Percentiles rank a stretch among this genome's conserved stretches.
Evolutionary conservation across 805 yeast species (phyloP).

Genomic region (Saccharomycopsis sp.): DNA sequence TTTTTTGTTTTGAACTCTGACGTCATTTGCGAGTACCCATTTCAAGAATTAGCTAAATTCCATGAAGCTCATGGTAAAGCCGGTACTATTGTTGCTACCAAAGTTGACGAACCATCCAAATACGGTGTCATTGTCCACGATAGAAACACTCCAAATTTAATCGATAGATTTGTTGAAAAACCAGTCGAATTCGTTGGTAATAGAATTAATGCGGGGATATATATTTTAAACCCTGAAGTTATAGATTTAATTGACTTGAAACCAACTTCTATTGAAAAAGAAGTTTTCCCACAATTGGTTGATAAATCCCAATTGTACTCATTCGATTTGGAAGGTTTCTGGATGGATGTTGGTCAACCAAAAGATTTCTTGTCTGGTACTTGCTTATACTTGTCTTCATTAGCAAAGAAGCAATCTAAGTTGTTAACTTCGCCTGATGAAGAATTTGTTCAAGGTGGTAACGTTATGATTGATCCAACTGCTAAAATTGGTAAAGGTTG

Average conservation of each 20-base stretch:
- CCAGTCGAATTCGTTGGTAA: slow-evolving; percentile 99
- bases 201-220: slow-evolving; percentile 99
- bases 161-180: slow-evolving; percentile 98
- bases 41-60: slow-evolving; percentile 83
- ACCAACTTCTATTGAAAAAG: slow-evolving; percentile 99
- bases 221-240: slow-evolving; percentile 95
- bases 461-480: slow-evolving; percentile 89
- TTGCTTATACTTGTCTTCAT: slow-evolving; percentile 79
- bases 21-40: slow-evolving; percentile 98
- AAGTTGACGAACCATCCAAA: slow-evolving; percentile 98
- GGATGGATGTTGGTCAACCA: slow-evolving; percentile 99
- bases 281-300: slow-evolving; percentile 95
- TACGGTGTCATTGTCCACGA: slow-evolving; percentile 99
- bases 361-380: slow-evolving; percentile 98
- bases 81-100: slow-evolving; percentile 98
- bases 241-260: slow-evolving; percentile 94
- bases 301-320: slow-evolving; percentile 85
- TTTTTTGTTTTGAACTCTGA: slow-evolving; percentile 97
- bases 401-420: slow-evolving; percentile 72
- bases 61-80: slow-evolving; percentile 94
- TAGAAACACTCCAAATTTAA: slow-evolving; percentile 88
- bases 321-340: slow-evolving; percentile 96
- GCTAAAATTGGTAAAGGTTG: slow-evolving; percentile 90
- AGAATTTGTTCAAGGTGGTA: slow-evolving; percentile 78
- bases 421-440: slow-evolving; percentile 53